These are phyloP conservation scores for Coleophoma cylindrospora DNA, from an alignment of 2,329 filamentous ascomycete genomes.

Conservation along the genomic window DNA sequence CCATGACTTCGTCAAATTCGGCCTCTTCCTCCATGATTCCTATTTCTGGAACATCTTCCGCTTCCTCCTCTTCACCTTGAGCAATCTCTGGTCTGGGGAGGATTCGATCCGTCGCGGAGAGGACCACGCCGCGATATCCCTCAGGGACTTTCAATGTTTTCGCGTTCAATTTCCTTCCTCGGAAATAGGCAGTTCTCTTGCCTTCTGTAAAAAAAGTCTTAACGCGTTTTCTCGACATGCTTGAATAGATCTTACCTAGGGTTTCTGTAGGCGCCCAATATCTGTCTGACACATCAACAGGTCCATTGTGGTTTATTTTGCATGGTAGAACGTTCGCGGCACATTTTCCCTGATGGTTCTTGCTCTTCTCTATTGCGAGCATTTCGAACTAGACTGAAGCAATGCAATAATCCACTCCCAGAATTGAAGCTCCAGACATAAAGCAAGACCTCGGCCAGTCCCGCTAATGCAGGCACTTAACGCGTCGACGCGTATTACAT, in stretches of 20 bases:
- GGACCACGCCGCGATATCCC: conserved; percentile 64
- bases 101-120: conserved; percentile 39
- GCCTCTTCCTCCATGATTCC: conserved; percentile 58
- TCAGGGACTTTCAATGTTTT: conserved; percentile 61
- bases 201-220: conserved; percentile 36
- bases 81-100: conserved; percentile 27
- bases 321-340: conserved; percentile 71
- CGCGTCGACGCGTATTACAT: not conserved
- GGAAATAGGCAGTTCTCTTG: conserved; percentile 60
- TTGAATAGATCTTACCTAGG: conserved; percentile 29
- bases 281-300: conserved; percentile 54
- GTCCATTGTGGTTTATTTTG: conserved; percentile 72
- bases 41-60: conserved; percentile 41
- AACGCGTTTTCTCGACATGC: not conserved
- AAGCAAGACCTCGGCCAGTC: too few species aligned
- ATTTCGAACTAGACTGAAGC: conserved; percentile 6
- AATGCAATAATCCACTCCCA: too few species aligned
- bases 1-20: conserved; percentile 66
- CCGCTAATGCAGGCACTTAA: not conserved
- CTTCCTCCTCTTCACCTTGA: conserved; percentile 37
- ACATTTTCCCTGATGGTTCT: conserved; percentile 20
- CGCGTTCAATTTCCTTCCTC: conserved; percentile 74
- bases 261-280: conserved; percentile 64
- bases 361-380: conserved; percentile 22
- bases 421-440: too few species aligned